Percentiles rank a stretch among this genome's conserved stretches.
Conservation (phyloP, 2,329 filamentous ascomycete species). For the Drechslera avenae region DNA sequence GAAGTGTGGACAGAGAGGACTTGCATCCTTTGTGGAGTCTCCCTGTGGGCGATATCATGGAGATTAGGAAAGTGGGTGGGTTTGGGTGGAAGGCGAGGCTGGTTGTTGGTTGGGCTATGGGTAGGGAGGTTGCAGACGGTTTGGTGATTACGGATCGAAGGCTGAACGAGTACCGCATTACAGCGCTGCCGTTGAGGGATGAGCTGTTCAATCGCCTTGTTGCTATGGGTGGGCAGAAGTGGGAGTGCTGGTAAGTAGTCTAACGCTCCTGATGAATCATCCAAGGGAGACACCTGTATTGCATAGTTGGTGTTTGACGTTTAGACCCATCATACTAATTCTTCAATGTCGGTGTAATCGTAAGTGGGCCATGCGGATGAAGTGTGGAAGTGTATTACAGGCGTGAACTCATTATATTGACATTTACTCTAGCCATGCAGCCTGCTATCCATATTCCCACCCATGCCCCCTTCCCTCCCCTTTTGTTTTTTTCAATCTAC, state of each 20-base stretch:
- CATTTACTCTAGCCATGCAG: too few relatives aligned
- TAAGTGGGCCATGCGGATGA: too few relatives aligned
- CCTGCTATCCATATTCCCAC: too few relatives aligned
- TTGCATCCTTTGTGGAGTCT: conserved; percentile 70
- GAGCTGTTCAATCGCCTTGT: conserved; percentile 81
- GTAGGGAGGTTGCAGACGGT: conserved; percentile 75
- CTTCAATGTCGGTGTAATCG: too few relatives aligned
- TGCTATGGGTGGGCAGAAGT: conserved; percentile 79
- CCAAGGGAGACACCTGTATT: not conserved
- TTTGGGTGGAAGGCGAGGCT: conserved; percentile 85
- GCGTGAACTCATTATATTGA: not conserved
- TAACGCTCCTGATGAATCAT: not conserved
- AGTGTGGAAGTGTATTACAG: not conserved
- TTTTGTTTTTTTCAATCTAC: conserved; percentile 9
- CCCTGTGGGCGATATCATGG: conserved; percentile 70
- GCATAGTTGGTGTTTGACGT: conserved; percentile 1
- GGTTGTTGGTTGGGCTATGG: conserved; percentile 78
- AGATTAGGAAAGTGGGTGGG: conserved; percentile 79
- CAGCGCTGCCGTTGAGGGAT: conserved; percentile 72
- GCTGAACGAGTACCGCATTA: conserved; percentile 66
- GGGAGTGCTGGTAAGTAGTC: conserved; percentile 70
- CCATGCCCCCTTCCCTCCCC: not conserved
- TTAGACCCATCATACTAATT: conserved; percentile 7
- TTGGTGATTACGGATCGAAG: conserved; percentile 67
- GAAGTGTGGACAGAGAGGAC: conserved; percentile 56